Conservation (phyloP, 2,329 filamentous ascomycete genomes). For the Ascochyta fabae region DNA sequence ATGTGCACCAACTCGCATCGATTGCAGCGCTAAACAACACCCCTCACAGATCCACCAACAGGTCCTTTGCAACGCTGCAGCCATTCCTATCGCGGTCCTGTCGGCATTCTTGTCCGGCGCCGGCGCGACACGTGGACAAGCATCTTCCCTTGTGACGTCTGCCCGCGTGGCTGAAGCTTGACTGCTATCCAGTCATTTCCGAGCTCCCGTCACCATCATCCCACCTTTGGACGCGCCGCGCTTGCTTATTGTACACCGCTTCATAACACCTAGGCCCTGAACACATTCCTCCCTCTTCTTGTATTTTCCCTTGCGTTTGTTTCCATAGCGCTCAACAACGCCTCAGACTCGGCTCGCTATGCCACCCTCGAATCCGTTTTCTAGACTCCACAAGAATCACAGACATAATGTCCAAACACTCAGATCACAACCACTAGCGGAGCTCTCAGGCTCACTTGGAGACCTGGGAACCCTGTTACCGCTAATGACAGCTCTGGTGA, state of each 20-base stretch:
- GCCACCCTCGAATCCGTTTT: constrained; percentile 32
- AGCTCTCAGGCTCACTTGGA: constrained; percentile 87
- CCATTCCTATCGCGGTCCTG: constrained; percentile 13
- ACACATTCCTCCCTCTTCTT: not conserved
- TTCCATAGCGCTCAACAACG: not conserved
- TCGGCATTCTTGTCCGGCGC: constrained; percentile 2
- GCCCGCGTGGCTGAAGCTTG: constrained; percentile 18
- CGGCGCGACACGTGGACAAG: constrained; percentile 10
- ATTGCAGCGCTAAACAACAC: constrained; percentile 21
- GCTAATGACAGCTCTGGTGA: constrained; percentile 83
- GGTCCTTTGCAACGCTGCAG: not conserved
- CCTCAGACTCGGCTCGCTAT: constrained; percentile 18
- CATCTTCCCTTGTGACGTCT: constrained; percentile 19
- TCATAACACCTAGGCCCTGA: constrained; percentile 9
- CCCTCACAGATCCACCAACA: constrained; percentile 20
- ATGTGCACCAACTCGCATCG: constrained; percentile 13
- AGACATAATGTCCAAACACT: constrained; percentile 64
- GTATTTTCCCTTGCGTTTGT: not conserved
- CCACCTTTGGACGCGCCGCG: constrained; percentile 10
- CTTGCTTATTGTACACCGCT: constrained; percentile 14
- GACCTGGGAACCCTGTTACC: constrained; percentile 90
- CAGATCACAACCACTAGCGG: constrained; percentile 65
- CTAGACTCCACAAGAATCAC: constrained; percentile 38
- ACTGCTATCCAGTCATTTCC: constrained; percentile 15
- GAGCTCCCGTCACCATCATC: constrained; percentile 5